Evolutionary conservation across 768 basidiomycete species (phyloP).

Genomic region (Boletus rubropictus): DNA sequence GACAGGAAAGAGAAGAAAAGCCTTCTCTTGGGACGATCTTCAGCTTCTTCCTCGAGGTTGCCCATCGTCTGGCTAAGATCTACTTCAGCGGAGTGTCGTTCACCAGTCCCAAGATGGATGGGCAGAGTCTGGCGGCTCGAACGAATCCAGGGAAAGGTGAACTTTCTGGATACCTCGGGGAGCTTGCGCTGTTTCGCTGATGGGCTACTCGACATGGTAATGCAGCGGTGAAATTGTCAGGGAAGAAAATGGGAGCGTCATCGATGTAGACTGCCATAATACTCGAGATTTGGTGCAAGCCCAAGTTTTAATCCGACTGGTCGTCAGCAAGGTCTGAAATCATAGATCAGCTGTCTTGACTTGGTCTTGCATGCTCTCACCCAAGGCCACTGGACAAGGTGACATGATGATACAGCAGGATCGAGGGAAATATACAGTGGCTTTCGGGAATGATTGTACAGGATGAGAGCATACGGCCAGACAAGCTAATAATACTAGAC

Average conservation of each 20-base stretch:
- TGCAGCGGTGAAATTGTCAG: neutral
- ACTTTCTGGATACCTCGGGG: neutral
- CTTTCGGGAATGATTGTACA: conserved; percentile 22
- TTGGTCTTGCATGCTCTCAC: conserved; percentile 3
- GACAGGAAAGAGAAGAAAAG: conserved; percentile 15
- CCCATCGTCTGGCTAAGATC: conserved; percentile 1
- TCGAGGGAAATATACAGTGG: conserved; percentile 13
- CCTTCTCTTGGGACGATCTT: conserved; percentile 5
- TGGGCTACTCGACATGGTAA: conserved; percentile 11
- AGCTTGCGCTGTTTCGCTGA: conserved; percentile 8
- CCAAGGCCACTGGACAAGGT: neutral
- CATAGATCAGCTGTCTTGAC: neutral
- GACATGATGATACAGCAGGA: conserved; percentile 8
- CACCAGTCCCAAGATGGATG: neutral
- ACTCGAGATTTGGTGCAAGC: neutral
- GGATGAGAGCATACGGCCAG: conserved; percentile 16
- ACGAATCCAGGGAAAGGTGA: neutral
- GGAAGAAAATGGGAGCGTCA: neutral
- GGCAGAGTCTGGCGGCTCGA: conserved; percentile 1
- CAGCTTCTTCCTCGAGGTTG: conserved; percentile 9
- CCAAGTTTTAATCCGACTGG: conserved; percentile 17
- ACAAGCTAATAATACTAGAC: conserved; percentile 17
- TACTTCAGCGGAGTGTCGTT: neutral
- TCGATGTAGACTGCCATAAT: neutral
- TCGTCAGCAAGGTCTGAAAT: conserved; percentile 2